Percentiles rank a stretch among this genome's conserved stretches.
Evolutionary conservation across 306 rosid species (phyloP).

Genomic region (Rubus parviflorus): DNA sequence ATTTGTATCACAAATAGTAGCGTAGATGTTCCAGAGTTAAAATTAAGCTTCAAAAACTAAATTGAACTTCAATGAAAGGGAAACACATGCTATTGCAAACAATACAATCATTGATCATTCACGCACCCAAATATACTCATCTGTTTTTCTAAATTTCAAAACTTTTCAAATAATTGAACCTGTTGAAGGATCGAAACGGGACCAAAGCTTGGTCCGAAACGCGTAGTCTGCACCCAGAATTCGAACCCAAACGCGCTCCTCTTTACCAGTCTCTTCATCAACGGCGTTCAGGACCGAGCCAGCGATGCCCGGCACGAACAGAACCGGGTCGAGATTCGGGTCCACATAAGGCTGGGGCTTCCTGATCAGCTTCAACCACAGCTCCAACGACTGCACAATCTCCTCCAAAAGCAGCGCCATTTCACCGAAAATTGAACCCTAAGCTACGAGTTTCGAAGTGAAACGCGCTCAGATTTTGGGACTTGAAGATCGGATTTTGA

Average conservation of each 20-base stretch:
- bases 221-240: conserved; percentile 69
- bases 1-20: not conserved
- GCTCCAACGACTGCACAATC: conserved; percentile 64
- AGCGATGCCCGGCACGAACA: conserved; percentile 85
- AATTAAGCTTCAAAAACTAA: not conserved
- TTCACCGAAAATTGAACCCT: conserved; percentile 12
- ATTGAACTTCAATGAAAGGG: not conserved
- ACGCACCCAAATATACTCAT: too few relatives aligned
- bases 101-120: not conserved
- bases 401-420: conserved; percentile 76
- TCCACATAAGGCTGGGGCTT: conserved; percentile 62
- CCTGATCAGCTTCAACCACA: conserved; percentile 64
- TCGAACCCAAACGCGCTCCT: conserved; percentile 91
- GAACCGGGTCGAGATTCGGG: conserved; percentile 82
- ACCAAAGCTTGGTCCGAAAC: conserved; percentile 86
- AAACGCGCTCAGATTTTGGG: not conserved
- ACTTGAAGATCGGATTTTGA: not conserved
- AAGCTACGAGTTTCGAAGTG: not conserved
- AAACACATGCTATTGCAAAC: too few relatives aligned
- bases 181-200: conserved; percentile 75
- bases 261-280: conserved; percentile 40
- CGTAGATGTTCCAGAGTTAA: not conserved
- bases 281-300: conserved; percentile 80
- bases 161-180: conserved; percentile 36
- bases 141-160: not conserved